Conservation (phyloP, 768 basidiomycete genomes). For the Cyclocybe aegerita region DNA sequence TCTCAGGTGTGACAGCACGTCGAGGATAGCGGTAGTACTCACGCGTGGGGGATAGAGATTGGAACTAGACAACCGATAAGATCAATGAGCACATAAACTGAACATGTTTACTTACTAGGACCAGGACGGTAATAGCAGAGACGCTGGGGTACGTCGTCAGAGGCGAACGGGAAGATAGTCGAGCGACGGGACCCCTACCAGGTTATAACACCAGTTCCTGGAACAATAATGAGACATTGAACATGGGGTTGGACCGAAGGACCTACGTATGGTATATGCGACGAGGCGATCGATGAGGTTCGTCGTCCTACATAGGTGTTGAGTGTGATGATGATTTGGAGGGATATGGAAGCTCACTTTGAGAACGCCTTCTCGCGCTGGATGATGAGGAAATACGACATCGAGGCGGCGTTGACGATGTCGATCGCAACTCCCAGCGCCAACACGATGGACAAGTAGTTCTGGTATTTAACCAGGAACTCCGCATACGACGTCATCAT, state of each 20-base stretch:
- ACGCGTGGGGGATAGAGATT: neutral
- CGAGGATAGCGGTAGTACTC: neutral
- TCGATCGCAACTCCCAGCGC: conserved; percentile 7
- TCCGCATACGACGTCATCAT: neutral
- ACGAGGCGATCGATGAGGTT: conserved; percentile 3
- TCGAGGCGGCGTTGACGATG: conserved; percentile 5
- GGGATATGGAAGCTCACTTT: neutral
- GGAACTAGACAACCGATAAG: neutral
- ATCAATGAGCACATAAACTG: no score
- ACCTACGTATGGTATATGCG: conserved; percentile 3
- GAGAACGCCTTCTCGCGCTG: neutral
- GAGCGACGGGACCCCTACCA: neutral
- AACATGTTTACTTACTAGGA: neutral
- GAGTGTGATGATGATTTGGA: neutral
- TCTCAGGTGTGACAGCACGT: neutral
- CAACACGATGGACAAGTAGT: conserved; percentile 2
- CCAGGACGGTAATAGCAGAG: neutral
- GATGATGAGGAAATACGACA: conserved; percentile 7
- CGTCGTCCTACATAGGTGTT: neutral
- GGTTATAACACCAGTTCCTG: conserved; percentile 5
- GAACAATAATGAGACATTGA: neutral
- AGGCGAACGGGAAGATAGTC: neutral
- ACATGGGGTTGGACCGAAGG: neutral
- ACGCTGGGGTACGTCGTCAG: neutral
- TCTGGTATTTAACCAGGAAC: neutral